Evolutionary conservation across 345 rosid genomes (phyloP).

Genomic region (Syzygium jambos): DNA sequence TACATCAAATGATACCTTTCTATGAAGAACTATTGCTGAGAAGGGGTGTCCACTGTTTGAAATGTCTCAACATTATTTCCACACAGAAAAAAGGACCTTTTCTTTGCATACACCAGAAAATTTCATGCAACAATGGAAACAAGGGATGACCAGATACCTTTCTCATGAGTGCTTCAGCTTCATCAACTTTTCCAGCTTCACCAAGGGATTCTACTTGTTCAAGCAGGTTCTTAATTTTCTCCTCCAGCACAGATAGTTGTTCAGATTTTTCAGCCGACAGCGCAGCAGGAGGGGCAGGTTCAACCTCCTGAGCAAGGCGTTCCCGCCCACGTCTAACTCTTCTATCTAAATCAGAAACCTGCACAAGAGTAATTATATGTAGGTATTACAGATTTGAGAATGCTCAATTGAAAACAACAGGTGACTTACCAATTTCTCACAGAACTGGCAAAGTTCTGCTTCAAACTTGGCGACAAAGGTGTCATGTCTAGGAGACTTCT

Average conservation of each 20-base stretch:
- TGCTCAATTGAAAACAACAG: neutral
- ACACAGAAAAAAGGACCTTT: neutral
- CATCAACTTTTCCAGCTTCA: slow-evolving; percentile 98
- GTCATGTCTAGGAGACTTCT: slow-evolving; percentile 78
- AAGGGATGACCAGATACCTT: slow-evolving; percentile 37
- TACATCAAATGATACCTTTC: neutral
- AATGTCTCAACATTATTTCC: neutral
- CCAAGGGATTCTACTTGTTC: slow-evolving; percentile 98
- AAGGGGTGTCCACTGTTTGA: neutral
- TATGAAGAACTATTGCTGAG: neutral
- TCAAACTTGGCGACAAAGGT: slow-evolving; percentile 70
- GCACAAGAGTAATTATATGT: neutral
- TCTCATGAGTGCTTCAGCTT: slow-evolving; percentile 99
- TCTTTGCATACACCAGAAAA: neutral
- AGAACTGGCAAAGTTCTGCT: slow-evolving; percentile 86
- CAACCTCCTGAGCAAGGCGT: slow-evolving; percentile 88
- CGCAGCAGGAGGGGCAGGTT: slow-evolving; percentile 67
- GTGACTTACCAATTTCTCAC: slow-evolving; percentile 81
- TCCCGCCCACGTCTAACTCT: slow-evolving; percentile 96
- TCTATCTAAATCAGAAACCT: slow-evolving; percentile 96
- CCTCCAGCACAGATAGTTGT: slow-evolving; percentile 78
- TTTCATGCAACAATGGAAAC: neutral
- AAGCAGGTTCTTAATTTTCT: slow-evolving; percentile 80
- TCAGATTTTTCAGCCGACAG: slow-evolving; percentile 77
- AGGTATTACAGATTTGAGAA: neutral